These are phyloP conservation scores for Chlorella variabilis DNA, from an alignment of 163 green algal genomes.

Conservation along the genomic window DNA sequence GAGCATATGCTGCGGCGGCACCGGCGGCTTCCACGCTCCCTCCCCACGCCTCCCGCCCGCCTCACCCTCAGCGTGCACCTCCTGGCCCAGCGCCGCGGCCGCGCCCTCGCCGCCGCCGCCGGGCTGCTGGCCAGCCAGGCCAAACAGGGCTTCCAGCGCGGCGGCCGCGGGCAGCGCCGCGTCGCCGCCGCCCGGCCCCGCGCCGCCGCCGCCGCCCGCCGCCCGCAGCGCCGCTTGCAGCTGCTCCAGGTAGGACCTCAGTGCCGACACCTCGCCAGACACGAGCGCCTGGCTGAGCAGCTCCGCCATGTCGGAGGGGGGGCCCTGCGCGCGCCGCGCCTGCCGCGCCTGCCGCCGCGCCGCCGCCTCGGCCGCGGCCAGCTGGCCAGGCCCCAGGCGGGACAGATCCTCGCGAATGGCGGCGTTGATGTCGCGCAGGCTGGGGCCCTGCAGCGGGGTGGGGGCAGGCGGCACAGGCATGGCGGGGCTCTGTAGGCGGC, in stretches of 20 bases:
- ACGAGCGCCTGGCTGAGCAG: conserved; percentile 12
- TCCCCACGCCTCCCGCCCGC: too few relatives aligned
- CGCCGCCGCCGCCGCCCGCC: not conserved
- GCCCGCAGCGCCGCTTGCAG: conserved; percentile 14
- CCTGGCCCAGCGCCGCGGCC: not conserved
- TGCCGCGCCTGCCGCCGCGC: not conserved
- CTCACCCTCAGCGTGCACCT: not conserved
- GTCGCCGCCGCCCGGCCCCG: not conserved
- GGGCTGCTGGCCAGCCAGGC: not conserved
- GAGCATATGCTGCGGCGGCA: too few relatives aligned
- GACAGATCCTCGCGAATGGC: conserved; percentile 34
- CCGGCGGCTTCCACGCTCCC: too few relatives aligned
- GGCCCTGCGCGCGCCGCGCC: not conserved
- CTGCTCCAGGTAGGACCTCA: conserved; percentile 31
- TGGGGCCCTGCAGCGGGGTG: not conserved
- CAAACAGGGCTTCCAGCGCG: not conserved
- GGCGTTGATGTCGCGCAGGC: conserved; percentile 32
- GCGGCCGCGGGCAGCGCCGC: too few relatives aligned
- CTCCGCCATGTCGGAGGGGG: not conserved
- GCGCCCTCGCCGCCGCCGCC: not conserved
- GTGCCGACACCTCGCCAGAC: not conserved
- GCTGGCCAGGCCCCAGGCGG: not conserved
- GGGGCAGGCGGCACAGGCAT: not conserved
- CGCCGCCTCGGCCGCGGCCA: conserved; percentile 5
- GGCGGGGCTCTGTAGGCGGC: not conserved